Percentiles rank a stretch among this genome's conserved stretches.
Conservation (phyloP, 495 filamentous ascomycete genomes). For the Rusavskia elegans region DNA sequence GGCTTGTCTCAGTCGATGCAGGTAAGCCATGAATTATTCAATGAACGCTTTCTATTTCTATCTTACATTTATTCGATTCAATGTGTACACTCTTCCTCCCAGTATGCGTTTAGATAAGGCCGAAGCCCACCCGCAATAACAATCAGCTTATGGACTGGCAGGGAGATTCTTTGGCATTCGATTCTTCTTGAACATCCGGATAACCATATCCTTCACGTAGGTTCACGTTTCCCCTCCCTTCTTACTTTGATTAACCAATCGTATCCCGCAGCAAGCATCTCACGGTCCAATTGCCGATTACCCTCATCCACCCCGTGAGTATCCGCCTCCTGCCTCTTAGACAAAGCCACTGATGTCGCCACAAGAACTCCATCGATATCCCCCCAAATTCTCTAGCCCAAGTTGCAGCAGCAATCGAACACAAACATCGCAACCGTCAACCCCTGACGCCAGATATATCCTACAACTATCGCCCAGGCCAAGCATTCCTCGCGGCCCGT, state of each 20-base stretch:
- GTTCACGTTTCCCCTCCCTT: conserved; percentile 7
- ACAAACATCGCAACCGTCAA: conserved; percentile 19
- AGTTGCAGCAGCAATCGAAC: conserved; percentile 38
- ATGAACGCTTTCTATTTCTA: not conserved
- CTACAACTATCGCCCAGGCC: conserved; percentile 11
- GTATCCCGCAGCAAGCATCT: conserved; percentile 23
- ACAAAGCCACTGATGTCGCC: conserved; percentile 5
- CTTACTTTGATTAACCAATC: not conserved
- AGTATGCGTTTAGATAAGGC: not conserved
- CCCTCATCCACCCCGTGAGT: conserved; percentile 36
- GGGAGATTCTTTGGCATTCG: conserved; percentile 33
- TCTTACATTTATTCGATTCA: not conserved
- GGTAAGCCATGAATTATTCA: conserved; percentile 8
- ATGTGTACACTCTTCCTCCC: not conserved
- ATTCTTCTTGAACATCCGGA: conserved; percentile 33
- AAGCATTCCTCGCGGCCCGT: conserved; percentile 15
- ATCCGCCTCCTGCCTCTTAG: not conserved
- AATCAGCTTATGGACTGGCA: not conserved
- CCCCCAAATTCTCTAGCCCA: conserved; percentile 40
- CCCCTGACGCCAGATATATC: conserved; percentile 3
- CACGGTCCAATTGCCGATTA: conserved; percentile 36
- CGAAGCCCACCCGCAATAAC: not conserved
- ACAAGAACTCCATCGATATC: conserved; percentile 41
- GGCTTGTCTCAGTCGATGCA: conserved; percentile 30
- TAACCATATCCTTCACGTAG: conserved; percentile 26